These are phyloP conservation scores for Beauveria australis DNA, from an alignment of 2,329 filamentous ascomycete genomes.

Conservation along the genomic window DNA sequence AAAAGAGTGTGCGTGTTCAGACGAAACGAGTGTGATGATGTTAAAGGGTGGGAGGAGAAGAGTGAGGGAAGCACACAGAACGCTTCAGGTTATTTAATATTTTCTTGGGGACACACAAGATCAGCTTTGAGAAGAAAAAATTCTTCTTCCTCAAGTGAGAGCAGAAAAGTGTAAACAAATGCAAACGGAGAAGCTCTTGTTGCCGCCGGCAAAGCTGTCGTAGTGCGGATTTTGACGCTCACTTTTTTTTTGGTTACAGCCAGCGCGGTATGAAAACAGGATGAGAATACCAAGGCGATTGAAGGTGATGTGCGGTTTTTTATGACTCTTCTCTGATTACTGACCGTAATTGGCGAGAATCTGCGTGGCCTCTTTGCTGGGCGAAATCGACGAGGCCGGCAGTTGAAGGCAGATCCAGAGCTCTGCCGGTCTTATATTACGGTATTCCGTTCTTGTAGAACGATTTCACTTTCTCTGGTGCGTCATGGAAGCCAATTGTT, in stretches of 20 bases:
- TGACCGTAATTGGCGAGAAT: background rate
- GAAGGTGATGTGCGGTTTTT: background rate
- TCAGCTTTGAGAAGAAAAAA: background rate
- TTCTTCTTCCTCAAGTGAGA: background rate
- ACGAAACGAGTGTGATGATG: conserved; percentile 6
- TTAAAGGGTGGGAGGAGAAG: background rate
- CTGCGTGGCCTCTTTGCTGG: background rate
- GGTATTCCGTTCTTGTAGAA: background rate
- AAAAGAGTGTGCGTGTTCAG: background rate
- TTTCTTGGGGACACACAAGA: background rate
- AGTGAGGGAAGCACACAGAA: background rate
- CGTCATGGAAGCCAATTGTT: background rate
- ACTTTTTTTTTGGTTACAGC: background rate
- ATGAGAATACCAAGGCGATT: background rate
- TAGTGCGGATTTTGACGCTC: conserved; percentile 4
- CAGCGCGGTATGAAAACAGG: background rate
- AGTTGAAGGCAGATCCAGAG: background rate
- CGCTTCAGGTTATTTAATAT: background rate
- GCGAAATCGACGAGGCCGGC: background rate
- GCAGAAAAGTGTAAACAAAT: conserved; percentile 3
- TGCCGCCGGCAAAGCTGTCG: background rate
- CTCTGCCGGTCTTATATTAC: background rate
- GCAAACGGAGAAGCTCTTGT: conserved; percentile 3
- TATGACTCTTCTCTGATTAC: background rate
- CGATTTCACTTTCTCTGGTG: no score